Conservation (phyloP, 2,329 filamentous ascomycete species). For the Sporothrix globosa region DNA sequence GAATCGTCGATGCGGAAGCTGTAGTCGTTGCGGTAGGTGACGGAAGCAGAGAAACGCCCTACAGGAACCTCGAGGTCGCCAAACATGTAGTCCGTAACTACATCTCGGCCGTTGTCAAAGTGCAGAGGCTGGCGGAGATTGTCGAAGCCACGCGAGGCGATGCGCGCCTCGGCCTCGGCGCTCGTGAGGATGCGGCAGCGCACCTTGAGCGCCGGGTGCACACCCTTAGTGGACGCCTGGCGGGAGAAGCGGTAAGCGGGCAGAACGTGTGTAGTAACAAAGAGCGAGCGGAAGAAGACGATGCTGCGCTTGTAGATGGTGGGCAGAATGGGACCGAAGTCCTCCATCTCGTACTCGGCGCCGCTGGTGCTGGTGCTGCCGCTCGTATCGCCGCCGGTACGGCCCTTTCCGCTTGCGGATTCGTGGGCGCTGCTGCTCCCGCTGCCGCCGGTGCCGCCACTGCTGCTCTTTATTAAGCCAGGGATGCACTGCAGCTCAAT, state of each 20-base stretch:
- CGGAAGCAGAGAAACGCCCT: slow-evolving; percentile 78
- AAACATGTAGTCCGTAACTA: slow-evolving; percentile 77
- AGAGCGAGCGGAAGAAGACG: slow-evolving; percentile 88
- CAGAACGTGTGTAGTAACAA: slow-evolving; percentile 77
- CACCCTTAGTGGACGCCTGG: slow-evolving; percentile 71
- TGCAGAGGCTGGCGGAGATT: slow-evolving; percentile 71
- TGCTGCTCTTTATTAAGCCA: slow-evolving; percentile 30
- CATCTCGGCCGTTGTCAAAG: slow-evolving; percentile 57
- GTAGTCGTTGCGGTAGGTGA: slow-evolving; percentile 85
- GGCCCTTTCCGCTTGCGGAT: background rate
- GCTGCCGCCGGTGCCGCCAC: slow-evolving; percentile 8
- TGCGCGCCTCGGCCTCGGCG: slow-evolving; percentile 45
- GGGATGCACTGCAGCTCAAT: slow-evolving; percentile 73
- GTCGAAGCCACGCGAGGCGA: slow-evolving; percentile 62
- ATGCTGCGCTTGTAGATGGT: slow-evolving; percentile 98
- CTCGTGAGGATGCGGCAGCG: slow-evolving; percentile 77
- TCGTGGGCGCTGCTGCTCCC: background rate
- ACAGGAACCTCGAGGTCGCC: slow-evolving; percentile 84
- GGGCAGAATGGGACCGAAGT: slow-evolving; percentile 69
- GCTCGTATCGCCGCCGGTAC: slow-evolving; percentile 1
- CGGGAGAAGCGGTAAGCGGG: slow-evolving; percentile 84
- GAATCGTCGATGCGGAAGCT: slow-evolving; percentile 90
- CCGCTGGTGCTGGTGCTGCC: background rate
- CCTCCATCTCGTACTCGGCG: slow-evolving; percentile 51
- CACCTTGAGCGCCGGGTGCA: slow-evolving; percentile 69